Conservation (phyloP, 192 early-diverging fungal species). For the Kickxella alabastrina region DNA sequence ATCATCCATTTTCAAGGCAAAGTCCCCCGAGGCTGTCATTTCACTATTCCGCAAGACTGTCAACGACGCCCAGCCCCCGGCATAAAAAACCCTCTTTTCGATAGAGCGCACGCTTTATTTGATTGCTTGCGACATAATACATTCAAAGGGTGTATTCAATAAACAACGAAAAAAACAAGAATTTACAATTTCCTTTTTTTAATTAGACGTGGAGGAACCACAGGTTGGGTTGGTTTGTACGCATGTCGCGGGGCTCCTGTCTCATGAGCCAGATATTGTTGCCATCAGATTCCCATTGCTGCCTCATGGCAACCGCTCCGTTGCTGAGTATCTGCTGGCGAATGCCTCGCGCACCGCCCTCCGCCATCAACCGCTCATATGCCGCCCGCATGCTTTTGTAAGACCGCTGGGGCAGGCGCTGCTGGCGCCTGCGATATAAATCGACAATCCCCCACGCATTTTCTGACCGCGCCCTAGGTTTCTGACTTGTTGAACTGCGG, state of each 20-base stretch:
- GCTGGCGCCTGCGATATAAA: neutral
- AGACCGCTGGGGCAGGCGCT: neutral
- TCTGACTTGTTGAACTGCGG: too few species aligned
- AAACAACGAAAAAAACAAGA: too few species aligned
- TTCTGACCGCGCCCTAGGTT: too few species aligned
- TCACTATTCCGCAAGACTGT: slow-evolving; percentile 46
- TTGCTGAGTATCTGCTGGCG: too few species aligned
- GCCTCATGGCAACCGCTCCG: neutral
- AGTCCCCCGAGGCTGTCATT: slow-evolving; percentile 71
- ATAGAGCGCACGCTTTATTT: neutral
- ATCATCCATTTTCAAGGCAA: slow-evolving; percentile 81
- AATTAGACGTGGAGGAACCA: neutral
- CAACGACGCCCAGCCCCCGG: slow-evolving; percentile 22
- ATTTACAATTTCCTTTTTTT: neutral
- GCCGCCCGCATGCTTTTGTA: neutral
- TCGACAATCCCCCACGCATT: neutral
- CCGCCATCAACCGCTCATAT: too few species aligned
- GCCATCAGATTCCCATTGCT: neutral
- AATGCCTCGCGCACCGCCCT: too few species aligned
- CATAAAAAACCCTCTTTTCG: neutral
- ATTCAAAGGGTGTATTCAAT: too few species aligned
- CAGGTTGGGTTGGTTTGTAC: neutral
- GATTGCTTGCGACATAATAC: too few species aligned
- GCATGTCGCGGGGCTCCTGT: neutral
- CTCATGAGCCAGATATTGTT: neutral